Evolutionary conservation across 169 alveolate species (phyloP).

Genomic region (Blepharisma undulans): DNA sequence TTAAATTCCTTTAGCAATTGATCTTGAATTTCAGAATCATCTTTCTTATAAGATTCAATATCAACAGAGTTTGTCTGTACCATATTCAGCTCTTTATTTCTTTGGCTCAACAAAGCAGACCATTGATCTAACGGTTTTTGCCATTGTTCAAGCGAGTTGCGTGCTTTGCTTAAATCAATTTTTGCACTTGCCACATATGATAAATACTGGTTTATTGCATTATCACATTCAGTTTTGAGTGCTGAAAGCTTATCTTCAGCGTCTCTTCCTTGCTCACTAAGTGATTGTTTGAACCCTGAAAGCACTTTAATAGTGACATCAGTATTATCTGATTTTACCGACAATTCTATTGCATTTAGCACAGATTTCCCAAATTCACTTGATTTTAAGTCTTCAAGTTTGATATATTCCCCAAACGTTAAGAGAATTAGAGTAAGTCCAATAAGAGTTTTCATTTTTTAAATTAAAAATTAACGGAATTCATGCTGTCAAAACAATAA

Average conservation of each 20-base stretch:
- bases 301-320: not conserved
- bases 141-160: not conserved
- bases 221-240: not conserved
- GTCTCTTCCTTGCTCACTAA: not conserved
- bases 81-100: not conserved
- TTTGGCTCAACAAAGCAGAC: not conserved
- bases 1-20: not conserved
- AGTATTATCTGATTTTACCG: not conserved
- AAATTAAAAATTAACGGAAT: not conserved
- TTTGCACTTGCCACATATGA: not conserved
- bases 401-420: not conserved
- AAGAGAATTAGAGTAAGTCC: not conserved
- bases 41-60: conserved; percentile 1
- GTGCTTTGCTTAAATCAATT: not conserved
- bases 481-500: not conserved
- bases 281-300: not conserved
- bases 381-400: not conserved
- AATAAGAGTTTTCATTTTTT: not conserved
- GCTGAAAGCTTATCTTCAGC: not conserved
- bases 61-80: not conserved
- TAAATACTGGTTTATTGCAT: not conserved
- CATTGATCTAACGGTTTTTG: not conserved
- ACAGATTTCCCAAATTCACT: not conserved
- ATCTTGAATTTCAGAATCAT: not conserved
- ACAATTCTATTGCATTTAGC: not conserved